Evolutionary conservation across 371 early-diverging fungal genomes (phyloP).

Genomic region (Apophysomyces ossiformis): DNA sequence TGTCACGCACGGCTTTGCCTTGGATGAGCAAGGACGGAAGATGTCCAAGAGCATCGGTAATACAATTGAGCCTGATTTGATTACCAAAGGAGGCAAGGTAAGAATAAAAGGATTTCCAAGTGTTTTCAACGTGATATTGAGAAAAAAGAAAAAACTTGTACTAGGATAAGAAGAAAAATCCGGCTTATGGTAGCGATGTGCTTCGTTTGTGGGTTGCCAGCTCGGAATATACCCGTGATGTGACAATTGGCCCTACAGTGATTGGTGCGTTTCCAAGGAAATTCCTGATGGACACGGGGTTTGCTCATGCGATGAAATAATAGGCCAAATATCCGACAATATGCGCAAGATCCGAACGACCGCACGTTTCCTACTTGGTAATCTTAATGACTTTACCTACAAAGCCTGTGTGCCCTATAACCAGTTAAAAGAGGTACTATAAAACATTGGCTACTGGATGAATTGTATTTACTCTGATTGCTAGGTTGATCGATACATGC

Average conservation of each 20-base stretch:
- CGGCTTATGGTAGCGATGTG: slow-evolving; percentile 87
- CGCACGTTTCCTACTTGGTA: slow-evolving; percentile 82
- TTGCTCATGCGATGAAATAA: slow-evolving; percentile 1
- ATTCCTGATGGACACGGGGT: not conserved
- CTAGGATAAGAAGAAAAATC: slow-evolving; percentile 65
- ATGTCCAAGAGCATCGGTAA: slow-evolving; percentile 97
- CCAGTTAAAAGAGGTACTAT: slow-evolving; percentile 50
- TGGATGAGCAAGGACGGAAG: slow-evolving; percentile 91
- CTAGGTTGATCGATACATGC: slow-evolving; percentile 75
- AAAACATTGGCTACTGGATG: too few relatives aligned
- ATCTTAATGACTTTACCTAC: slow-evolving; percentile 67
- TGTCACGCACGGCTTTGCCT: slow-evolving; percentile 92
- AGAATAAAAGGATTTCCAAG: not conserved
- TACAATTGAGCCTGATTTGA: slow-evolving; percentile 75
- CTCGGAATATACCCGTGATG: slow-evolving; percentile 82
- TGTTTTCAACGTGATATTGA: not conserved
- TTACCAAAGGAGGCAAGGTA: slow-evolving; percentile 76
- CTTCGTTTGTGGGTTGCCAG: slow-evolving; percentile 87
- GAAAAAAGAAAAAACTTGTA: not conserved
- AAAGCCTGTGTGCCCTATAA: slow-evolving; percentile 57
- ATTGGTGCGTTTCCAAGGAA: slow-evolving; percentile 43
- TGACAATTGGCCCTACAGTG: slow-evolving; percentile 74
- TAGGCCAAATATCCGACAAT: slow-evolving; percentile 66
- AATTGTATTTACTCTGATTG: not conserved
- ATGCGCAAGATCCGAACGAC: slow-evolving; percentile 83